Evolutionary conservation across 1,284 basidiomycete species (phyloP), one percentile per base, ranked within the genome.

Genomic region (Puccinia triticina): DNA sequence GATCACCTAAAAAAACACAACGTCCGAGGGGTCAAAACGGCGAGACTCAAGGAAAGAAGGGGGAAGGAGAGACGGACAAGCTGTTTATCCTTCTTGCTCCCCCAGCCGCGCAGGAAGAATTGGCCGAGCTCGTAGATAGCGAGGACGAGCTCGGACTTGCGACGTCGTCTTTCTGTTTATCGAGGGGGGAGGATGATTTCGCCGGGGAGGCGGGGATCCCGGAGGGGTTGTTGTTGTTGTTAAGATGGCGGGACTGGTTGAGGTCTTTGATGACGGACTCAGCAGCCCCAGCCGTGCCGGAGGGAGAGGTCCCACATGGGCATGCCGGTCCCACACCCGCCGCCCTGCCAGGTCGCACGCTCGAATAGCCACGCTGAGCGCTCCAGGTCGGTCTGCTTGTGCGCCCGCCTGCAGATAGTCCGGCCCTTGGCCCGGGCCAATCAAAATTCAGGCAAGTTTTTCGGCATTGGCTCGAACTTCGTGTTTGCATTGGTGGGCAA

Each of bases 81-180:
- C 88, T 91, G 92, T 88, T 92, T 92, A 87, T 96, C 94, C 87
- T 93, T 93, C 77, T 89, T 87, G 18, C 94, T 91, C 8, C 94
- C 94, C 93, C 94, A 96, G 0, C 94, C 94, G 83, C 93, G 93
- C 86, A 93, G 93, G 87, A 94, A 95, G 86, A 93, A 95, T 87
- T 94, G 93, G 0, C 93, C 94, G 8, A 96, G 92, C 88, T 96
- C 94, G 86, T 95, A 94, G 69, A 96, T 93, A 1, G 94, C 93
- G 40, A 96, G 89, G 53, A 95, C 92, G 14, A 96, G 89, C 87
- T 96, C 94, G 53, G 89, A 91, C 90, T 93, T 86, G 86, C 59
- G 23, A 29, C 16, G 80, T 46, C 16, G 23, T 80, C 82, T 21
- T 64, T 69, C 67, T 4, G 88, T 64, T 69, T 64, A 3, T 84